Percentiles rank a stretch among this genome's conserved stretches.
phyloP scores from a whole-genome alignment of 75 land plant species.

The Picea glauca region DNA sequence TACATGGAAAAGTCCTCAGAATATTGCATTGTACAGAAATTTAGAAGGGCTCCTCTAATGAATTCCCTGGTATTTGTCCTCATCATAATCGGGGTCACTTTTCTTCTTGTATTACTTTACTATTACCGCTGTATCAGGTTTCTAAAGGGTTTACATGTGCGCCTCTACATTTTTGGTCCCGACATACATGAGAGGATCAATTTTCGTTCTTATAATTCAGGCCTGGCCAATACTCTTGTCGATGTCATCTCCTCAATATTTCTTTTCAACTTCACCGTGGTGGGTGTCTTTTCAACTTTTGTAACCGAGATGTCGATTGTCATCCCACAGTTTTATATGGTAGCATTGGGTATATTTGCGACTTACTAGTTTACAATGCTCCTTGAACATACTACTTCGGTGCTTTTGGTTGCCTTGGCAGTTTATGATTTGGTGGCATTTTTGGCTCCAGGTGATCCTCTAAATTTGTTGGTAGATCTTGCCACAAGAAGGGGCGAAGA shows the following conservation, averaged over 20 bases:
- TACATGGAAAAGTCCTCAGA: slow-evolving; percentile 69
- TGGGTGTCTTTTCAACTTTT: slow-evolving; percentile 52
- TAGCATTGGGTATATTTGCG: slow-evolving; percentile 54
- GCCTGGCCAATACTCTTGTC: slow-evolving; percentile 33
- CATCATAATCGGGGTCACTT: slow-evolving; percentile 56
- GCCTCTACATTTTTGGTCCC: slow-evolving; percentile 60
- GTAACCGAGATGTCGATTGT: slow-evolving; percentile 46
- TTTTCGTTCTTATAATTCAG: slow-evolving; percentile 16
- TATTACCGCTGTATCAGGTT: slow-evolving; percentile 69
- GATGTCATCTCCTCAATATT: slow-evolving; percentile 46
- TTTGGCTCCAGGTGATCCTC: slow-evolving; percentile 72
- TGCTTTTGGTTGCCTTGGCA: slow-evolving; percentile 67
- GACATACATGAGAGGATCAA: slow-evolving; percentile 46
- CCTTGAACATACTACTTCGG: slow-evolving; percentile 90
- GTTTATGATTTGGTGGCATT: slow-evolving; percentile 81
- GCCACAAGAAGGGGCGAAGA: slow-evolving; percentile 57
- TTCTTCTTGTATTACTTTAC: slow-evolving; percentile 63
- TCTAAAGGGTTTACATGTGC: slow-evolving; percentile 56
- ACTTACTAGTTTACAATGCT: slow-evolving; percentile 70
- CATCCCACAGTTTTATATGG: slow-evolving; percentile 58
- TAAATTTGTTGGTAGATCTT: slow-evolving; percentile 68
- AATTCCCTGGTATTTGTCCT: slow-evolving; percentile 68
- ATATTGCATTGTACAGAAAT: slow-evolving; percentile 41
- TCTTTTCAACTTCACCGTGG: slow-evolving; percentile 58
- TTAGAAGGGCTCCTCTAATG: slow-evolving; percentile 58